Conservation (phyloP, 164 flowering plant genomes). For the Vitis amurensis region DNA sequence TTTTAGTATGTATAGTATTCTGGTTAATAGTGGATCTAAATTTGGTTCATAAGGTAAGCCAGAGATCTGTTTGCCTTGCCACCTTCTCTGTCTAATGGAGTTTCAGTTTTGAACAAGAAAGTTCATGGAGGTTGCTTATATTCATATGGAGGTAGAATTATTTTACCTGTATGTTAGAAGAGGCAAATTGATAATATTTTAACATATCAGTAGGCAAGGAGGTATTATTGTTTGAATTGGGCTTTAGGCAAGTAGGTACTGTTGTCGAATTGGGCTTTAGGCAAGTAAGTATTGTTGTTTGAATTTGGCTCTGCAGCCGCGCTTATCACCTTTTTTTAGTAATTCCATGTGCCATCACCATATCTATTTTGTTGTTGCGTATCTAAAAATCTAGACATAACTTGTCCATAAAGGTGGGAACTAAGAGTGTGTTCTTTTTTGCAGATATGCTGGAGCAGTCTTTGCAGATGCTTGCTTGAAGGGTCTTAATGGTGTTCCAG, state of each 20-base stretch:
- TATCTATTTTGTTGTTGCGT: too few species aligned
- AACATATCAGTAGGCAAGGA: background rate
- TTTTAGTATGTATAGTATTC: too few species aligned
- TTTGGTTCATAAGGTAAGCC: too few species aligned
- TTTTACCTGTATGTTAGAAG: background rate
- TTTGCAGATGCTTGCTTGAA: constrained; percentile 98
- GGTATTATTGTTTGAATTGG: background rate
- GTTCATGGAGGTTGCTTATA: background rate
- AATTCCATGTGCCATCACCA: too few species aligned
- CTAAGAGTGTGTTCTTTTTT: background rate
- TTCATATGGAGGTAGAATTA: background rate
- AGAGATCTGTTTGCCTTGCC: background rate
- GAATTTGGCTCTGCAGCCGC: too few species aligned
- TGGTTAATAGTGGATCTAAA: too few species aligned
- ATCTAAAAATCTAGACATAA: background rate
- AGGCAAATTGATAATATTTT: background rate
- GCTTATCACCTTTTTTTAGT: too few species aligned
- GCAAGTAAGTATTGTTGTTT: background rate
- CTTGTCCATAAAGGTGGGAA: background rate
- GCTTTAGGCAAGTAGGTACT: background rate
- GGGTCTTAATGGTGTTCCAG: constrained; percentile 98
- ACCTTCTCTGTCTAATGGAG: background rate
- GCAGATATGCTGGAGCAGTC: constrained; percentile 93
- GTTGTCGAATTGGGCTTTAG: background rate
- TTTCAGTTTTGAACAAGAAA: background rate